Conservation (phyloP, 768 basidiomycete genomes). For the Mycena rosella region DNA sequence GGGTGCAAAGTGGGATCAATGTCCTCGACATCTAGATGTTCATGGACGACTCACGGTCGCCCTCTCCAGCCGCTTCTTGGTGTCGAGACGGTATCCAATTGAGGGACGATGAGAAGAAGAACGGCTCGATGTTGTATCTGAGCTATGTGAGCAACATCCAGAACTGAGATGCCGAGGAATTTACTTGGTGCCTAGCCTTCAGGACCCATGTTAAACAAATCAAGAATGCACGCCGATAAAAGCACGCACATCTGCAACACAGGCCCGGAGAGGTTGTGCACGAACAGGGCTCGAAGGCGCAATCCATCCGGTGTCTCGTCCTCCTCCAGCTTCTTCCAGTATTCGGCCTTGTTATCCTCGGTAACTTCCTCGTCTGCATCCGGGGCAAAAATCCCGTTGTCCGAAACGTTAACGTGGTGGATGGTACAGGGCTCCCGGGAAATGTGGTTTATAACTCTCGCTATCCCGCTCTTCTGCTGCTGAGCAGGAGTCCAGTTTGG, state of each 20-base stretch:
- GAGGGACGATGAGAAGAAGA: constrained; percentile 73
- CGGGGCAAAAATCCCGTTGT: constrained; percentile 49
- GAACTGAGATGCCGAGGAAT: constrained; percentile 11
- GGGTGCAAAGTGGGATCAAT: background rate
- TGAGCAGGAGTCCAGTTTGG: constrained; percentile 69
- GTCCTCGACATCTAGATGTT: background rate
- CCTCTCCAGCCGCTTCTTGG: constrained; percentile 56
- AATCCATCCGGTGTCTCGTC: constrained; percentile 45
- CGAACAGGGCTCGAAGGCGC: constrained; percentile 64
- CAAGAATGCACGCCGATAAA: background rate
- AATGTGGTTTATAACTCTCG: constrained; percentile 42
- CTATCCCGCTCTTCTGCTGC: constrained; percentile 53
- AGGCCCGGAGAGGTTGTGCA: constrained; percentile 62
- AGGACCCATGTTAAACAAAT: background rate
- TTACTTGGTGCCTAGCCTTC: constrained; percentile 59
- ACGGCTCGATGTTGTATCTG: constrained; percentile 69
- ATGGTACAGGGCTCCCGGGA: constrained; percentile 45
- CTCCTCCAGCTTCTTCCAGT: constrained; percentile 51
- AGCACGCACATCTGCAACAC: constrained; percentile 59
- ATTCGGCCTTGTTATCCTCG: constrained; percentile 37
- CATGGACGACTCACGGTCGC: constrained; percentile 51
- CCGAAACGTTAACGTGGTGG: constrained; percentile 55
- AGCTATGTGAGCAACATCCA: background rate
- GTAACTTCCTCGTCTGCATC: constrained; percentile 39
- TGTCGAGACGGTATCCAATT: constrained; percentile 73